Base-by-base conservation (phyloP, 148 eudicot species). In the Heliosperma pusillum region DNA sequence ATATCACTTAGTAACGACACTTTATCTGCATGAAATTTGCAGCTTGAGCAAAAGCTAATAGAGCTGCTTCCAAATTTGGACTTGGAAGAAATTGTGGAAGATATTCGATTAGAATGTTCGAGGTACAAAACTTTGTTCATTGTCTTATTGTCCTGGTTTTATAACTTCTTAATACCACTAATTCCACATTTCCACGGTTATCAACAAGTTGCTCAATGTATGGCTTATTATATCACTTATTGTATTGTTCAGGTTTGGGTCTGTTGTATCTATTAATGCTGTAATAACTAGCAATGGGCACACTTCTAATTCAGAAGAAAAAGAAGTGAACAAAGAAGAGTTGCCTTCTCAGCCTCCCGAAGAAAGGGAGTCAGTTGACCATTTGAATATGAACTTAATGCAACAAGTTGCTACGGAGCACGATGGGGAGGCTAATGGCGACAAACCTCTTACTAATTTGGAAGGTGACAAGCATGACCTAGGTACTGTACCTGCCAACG, bases 71-170 rank as follows among this genome's bases (percentile, higher is more conserved):
- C 98, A 67, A 92, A 92, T 74, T 44, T 76, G 29, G 92, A 95
- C 68, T 75, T 90, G 74, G 93, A 92, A 83, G 97, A 95, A 69
- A 83, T 90, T 59, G 36, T 92, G 69, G 96, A 95, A 79, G 98
- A 95, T 78, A 78, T 90, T 36, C 88, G 91, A 61, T 73, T 92
- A 69, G 98, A 95, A 85, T 90, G 98, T 82, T 84, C 90, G 81
- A 95, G 98, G 98, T 95, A 77, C 64, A 68, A 29, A 52, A 50
- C 60, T 71, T 59, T 16, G 26, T 42, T 63, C 33, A 59, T 4
- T 24, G 10, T 45, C 42, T 10, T 24, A 12, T 59, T 11, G 25
- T 5, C 63, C 10, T 8, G 29, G 64, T 47, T 44, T 72, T 60
- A 26, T 25, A 11, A 26, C 19, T 25, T 27, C 40, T n/a, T 63